These are phyloP conservation scores for Heterobasidion irregulare DNA, from an alignment of 1,284 basidiomycete species.

Conservation along the genomic window DNA sequence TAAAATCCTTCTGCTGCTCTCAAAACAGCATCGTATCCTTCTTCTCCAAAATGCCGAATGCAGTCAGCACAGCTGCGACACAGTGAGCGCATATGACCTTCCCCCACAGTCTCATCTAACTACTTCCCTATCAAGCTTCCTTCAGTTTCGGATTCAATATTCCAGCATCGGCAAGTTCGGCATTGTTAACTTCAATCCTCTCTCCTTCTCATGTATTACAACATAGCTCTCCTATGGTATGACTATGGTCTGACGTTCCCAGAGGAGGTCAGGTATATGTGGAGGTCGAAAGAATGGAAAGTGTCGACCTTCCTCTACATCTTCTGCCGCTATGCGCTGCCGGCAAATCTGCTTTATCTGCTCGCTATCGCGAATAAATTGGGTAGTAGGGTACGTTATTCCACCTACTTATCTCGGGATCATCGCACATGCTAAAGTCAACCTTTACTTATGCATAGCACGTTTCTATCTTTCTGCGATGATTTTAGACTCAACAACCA, in stretches of 20 bases:
- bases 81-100: not conserved
- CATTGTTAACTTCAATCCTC: not conserved
- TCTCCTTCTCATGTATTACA: not conserved
- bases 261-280: constrained; percentile 23
- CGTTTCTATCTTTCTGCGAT: constrained; percentile 17
- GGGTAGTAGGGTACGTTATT: constrained; percentile 14
- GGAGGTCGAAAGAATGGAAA: constrained; percentile 18
- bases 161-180: constrained; percentile 19
- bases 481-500: too few relatives aligned
- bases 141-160: constrained; percentile 22
- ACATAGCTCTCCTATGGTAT: constrained; percentile 18
- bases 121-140: constrained; percentile 11
- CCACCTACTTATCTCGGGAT: not conserved
- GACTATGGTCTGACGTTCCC: constrained; percentile 25
- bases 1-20: too few relatives aligned
- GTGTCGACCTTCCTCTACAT: constrained; percentile 25
- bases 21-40: not conserved
- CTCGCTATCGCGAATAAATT: constrained; percentile 19
- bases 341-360: constrained; percentile 24
- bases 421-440: not conserved
- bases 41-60: not conserved
- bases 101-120: not conserved
- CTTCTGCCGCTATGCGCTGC: constrained; percentile 25
- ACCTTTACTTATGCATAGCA: not conserved
- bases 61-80: not conserved